These are phyloP conservation scores for Acorus gramineus DNA, from an alignment of 106 monocot species.

Conservation along the genomic window DNA sequence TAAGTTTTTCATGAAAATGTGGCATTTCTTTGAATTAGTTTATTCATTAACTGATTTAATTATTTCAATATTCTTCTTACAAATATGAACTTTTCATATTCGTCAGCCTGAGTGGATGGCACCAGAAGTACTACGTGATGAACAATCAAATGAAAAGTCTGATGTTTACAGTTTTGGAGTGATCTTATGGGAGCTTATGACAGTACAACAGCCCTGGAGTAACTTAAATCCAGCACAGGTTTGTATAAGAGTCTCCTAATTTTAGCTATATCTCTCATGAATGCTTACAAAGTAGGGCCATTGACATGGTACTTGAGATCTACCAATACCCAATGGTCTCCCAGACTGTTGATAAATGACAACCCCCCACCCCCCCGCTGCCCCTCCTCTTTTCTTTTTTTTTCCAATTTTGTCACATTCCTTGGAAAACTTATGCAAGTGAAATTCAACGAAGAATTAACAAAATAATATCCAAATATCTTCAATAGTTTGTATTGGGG, in stretches of 20 bases:
- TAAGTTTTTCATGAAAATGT: conserved; percentile 29
- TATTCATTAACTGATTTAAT: not conserved
- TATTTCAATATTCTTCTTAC: not conserved
- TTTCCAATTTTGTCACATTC: no score
- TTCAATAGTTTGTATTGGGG: no score
- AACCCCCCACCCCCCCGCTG: no score
- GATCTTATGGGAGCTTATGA: conserved; percentile 98
- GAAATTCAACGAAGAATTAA: no score
- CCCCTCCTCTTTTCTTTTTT: no score
- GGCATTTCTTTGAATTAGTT: not conserved
- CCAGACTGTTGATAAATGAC: no score
- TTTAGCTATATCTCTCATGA: not conserved
- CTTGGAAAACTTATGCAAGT: no score
- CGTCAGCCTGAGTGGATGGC: conserved; percentile 99
- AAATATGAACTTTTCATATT: not conserved
- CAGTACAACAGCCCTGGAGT: conserved; percentile 93
- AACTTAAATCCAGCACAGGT: conserved; percentile 99
- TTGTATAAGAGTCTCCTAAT: conserved; percentile 1
- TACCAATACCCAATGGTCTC: no score
- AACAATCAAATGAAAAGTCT: conserved; percentile 98
- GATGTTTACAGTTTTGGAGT: conserved; percentile 98
- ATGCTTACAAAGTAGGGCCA: not conserved
- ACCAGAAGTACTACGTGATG: conserved; percentile 95
- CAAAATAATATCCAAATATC: no score
- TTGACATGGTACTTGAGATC: not conserved